Evolutionary conservation across 2,329 filamentous ascomycete species (phyloP).

Genomic region (Lachnellula arida): DNA sequence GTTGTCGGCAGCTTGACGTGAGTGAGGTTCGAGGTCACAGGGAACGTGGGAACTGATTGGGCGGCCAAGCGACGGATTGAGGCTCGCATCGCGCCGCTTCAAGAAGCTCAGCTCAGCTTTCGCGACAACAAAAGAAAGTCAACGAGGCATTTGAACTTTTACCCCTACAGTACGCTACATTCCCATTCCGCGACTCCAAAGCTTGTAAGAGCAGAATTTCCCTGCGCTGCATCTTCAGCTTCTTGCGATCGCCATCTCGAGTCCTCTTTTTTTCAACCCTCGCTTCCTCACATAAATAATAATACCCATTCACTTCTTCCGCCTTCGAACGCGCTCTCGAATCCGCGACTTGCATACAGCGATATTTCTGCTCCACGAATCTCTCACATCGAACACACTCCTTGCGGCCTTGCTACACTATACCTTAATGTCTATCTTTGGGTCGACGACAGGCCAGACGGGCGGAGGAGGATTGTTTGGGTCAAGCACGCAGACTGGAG

Average conservation of each 20-base stretch:
- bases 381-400: neutral
- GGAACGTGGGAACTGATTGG: conserved; percentile 25
- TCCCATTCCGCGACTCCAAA: neutral
- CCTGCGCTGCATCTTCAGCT: neutral
- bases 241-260: neutral
- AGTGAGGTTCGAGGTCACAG: conserved; percentile 15
- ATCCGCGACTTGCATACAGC: neutral
- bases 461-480: conserved; percentile 5
- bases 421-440: conserved; percentile 19
- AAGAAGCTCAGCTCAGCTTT: conserved; percentile 12
- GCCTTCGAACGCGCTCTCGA: neutral
- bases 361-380: neutral
- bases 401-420: neutral
- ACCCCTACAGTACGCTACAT: neutral
- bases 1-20: conserved; percentile 25
- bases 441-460: conserved; percentile 5
- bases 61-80: conserved; percentile 13
- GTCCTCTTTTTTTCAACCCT: neutral
- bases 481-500: conserved; percentile 21
- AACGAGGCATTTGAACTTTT: neutral
- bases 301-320: too few relatives aligned
- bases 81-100: neutral
- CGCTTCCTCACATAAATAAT: neutral
- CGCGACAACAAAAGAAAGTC: conserved; percentile 7
- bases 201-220: neutral